These are phyloP conservation scores for Cutaneotrichosporon daszewskae DNA, from an alignment of 1,284 basidiomycete species.

Conservation along the genomic window DNA sequence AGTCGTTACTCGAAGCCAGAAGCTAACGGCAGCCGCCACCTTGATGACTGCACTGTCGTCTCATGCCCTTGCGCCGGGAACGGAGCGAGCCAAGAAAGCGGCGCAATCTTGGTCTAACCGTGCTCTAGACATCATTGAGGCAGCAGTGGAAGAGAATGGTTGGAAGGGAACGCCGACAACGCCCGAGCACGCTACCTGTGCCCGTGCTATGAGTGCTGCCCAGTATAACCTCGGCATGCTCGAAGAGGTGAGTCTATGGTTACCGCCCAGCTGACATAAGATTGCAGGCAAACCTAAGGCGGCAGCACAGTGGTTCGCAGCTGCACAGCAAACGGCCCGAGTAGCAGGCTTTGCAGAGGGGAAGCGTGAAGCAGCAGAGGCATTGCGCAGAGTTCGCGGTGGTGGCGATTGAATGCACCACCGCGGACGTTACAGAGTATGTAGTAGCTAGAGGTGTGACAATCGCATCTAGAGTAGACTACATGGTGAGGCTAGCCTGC, in stretches of 20 bases:
- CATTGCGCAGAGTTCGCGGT: slow-evolving; percentile 24
- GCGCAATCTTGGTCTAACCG: slow-evolving; percentile 42
- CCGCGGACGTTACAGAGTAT: no score
- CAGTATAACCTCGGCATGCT: slow-evolving; percentile 46
- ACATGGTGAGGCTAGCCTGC: no score
- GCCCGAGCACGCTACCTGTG: slow-evolving; percentile 27
- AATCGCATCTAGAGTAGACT: no score
- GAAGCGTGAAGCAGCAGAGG: slow-evolving; percentile 36
- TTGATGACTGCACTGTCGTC: slow-evolving; percentile 46
- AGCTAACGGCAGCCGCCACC: slow-evolving; percentile 15
- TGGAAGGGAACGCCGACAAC: slow-evolving; percentile 17
- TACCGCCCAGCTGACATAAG: slow-evolving; percentile 21
- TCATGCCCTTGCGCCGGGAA: slow-evolving; percentile 35
- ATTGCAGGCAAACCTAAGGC: slow-evolving; percentile 30
- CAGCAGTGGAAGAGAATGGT: slow-evolving; percentile 21
- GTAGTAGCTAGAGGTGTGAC: no score
- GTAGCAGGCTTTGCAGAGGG: slow-evolving; percentile 38
- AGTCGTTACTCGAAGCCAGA: slow-evolving; percentile 16
- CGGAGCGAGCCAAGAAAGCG: slow-evolving; percentile 31
- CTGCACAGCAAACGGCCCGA: slow-evolving; percentile 27
- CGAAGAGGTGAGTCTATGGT: slow-evolving; percentile 37
- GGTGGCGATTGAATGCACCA: no score
- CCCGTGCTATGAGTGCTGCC: slow-evolving; percentile 33
- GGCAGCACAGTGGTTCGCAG: slow-evolving; percentile 31
- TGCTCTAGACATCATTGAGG: slow-evolving; percentile 37